Evolutionary conservation across 2,329 filamentous ascomycete genomes (phyloP).

Genomic region (Penicillium sp.): DNA sequence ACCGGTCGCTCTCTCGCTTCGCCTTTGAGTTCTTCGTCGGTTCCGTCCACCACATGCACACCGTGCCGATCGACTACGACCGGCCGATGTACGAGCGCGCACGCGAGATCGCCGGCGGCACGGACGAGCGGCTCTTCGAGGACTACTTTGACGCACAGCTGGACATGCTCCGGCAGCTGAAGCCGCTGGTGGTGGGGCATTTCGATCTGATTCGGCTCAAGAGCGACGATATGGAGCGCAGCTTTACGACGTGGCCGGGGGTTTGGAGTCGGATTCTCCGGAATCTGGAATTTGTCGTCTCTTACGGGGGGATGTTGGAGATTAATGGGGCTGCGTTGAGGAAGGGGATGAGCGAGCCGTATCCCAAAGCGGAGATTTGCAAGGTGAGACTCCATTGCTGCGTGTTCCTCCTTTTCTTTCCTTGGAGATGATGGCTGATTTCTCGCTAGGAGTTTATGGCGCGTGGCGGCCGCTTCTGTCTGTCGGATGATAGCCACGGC

Average conservation of each 20-base stretch:
- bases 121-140: conserved; percentile 71
- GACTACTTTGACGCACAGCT: conserved; percentile 86
- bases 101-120: conserved; percentile 55
- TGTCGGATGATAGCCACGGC: conserved; percentile 94
- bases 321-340: conserved; percentile 82
- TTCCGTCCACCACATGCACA: conserved; percentile 84
- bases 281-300: conserved; percentile 68
- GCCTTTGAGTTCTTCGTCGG: conserved; percentile 86
- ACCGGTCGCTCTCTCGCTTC: conserved; percentile 57
- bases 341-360: conserved; percentile 88
- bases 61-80: conserved; percentile 87
- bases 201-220: conserved; percentile 88
- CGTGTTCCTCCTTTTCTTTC: background rate
- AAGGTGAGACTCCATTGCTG: conserved; percentile 54
- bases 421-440: conserved; percentile 15
- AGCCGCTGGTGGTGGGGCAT: conserved; percentile 81
- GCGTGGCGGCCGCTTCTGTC: conserved; percentile 75
- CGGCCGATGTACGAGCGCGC: conserved; percentile 63
- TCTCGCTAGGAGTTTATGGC: conserved; percentile 62
- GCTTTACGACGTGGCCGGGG: conserved; percentile 55
- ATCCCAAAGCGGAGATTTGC: conserved; percentile 76
- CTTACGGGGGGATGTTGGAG: conserved; percentile 80
- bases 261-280: conserved; percentile 74
- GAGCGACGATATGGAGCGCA: conserved; percentile 64
- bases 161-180: conserved; percentile 70